These are phyloP conservation scores for Leccinum boreale DNA, from an alignment of 768 basidiomycete species.

Conservation along the genomic window DNA sequence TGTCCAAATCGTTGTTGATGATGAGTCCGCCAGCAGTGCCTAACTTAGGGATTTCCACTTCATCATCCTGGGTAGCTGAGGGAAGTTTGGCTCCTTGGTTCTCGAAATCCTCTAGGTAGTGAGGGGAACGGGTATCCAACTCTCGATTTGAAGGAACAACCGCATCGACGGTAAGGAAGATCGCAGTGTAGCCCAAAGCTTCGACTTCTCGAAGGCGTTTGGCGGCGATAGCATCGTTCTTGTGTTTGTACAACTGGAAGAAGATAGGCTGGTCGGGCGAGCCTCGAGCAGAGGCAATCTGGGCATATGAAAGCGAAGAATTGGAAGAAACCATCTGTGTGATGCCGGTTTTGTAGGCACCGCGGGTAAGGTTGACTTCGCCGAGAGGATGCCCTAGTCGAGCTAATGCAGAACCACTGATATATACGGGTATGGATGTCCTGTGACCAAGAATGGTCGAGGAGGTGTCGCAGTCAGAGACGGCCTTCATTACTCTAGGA, in stretches of 20 bases:
- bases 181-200: constrained; percentile 75
- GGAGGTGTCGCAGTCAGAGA: constrained; percentile 63
- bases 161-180: constrained; percentile 91
- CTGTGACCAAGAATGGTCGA: constrained; percentile 71
- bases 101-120: constrained; percentile 55
- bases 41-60: constrained; percentile 39
- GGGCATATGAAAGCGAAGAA: constrained; percentile 62
- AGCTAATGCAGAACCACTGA: constrained; percentile 81
- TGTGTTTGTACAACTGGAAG: constrained; percentile 87
- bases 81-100: constrained; percentile 29
- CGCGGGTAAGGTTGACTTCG: constrained; percentile 78
- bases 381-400: constrained; percentile 87
- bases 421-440: constrained; percentile 77
- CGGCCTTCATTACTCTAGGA: constrained; percentile 72
- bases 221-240: constrained; percentile 61
- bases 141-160: constrained; percentile 81
- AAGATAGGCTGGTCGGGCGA: constrained; percentile 60
- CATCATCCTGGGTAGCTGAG: constrained; percentile 24
- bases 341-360: constrained; percentile 60
- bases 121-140: constrained; percentile 62
- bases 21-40: constrained; percentile 70
- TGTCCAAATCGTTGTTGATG: constrained; percentile 64
- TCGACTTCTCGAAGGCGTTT: constrained; percentile 70
- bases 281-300: constrained; percentile 57
- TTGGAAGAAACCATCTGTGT: constrained; percentile 87